A percentile compares a stretch with the other conserved stretches of the same genome.
Conservation (phyloP, 805 yeast species). For the Tetrapisispora nanseiensis region DNA sequence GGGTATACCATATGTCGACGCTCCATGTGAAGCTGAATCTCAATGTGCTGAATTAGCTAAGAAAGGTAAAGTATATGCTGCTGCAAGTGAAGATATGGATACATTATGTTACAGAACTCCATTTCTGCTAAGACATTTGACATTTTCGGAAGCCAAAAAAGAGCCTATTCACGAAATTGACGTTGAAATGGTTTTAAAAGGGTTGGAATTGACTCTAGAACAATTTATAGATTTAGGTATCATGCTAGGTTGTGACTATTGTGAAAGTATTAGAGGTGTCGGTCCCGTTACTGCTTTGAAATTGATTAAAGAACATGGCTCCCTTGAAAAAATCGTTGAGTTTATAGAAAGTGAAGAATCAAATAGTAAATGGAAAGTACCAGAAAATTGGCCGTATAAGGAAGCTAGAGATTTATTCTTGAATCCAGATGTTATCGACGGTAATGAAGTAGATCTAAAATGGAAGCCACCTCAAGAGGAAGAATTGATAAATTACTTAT, state of each 20-base stretch:
- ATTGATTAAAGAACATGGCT: constrained; percentile 74
- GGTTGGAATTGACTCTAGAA: constrained; percentile 58
- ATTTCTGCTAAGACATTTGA: constrained; percentile 71
- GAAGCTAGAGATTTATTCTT: constrained; percentile 80
- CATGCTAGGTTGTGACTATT: constrained; percentile 91
- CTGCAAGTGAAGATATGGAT: constrained; percentile 99
- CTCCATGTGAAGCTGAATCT: constrained; percentile 98
- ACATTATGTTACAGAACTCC: constrained; percentile 89
- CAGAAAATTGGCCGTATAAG: constrained; percentile 89
- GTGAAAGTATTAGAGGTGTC: constrained; percentile 88
- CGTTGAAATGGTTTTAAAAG: constrained; percentile 58
- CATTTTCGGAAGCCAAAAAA: constrained; percentile 89
- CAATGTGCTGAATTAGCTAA: constrained; percentile 92
- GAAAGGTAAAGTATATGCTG: constrained; percentile 87
- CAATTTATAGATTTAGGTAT: constrained; percentile 89
- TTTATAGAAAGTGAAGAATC: constrained; percentile 38
- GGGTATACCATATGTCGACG: constrained; percentile 92
- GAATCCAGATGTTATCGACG: constrained; percentile 67
- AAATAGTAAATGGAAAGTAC: constrained; percentile 66
- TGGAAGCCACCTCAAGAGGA: constrained; percentile 87
- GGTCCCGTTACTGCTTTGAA: constrained; percentile 94
- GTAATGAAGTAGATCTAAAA: constrained; percentile 56
- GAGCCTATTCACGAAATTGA: constrained; percentile 82
- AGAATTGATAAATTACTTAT: constrained; percentile 74
- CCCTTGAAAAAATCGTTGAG: constrained; percentile 69